Evolutionary conservation across 495 filamentous ascomycete species (phyloP).

Genomic region (Apiosordaria backusii): DNA sequence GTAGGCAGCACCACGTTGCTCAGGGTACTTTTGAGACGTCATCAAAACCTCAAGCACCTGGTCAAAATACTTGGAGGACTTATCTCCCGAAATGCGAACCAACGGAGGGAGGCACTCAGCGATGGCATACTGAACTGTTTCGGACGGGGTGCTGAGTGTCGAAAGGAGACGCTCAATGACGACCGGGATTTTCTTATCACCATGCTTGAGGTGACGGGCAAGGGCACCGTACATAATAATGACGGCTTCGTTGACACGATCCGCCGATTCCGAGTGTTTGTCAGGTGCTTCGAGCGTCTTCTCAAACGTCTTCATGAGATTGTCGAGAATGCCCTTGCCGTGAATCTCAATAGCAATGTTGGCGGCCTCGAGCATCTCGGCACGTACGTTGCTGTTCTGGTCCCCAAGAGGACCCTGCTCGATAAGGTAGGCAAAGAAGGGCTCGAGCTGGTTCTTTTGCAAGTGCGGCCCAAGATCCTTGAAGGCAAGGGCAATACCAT

Average conservation of each 20-base stretch:
- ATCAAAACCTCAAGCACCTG: constrained; percentile 75
- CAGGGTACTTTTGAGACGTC: constrained; percentile 82
- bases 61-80: constrained; percentile 74
- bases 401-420: constrained; percentile 80
- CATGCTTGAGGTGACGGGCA: constrained; percentile 76
- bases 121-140: constrained; percentile 93
- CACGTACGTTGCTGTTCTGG: constrained; percentile 66
- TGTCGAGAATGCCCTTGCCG: constrained; percentile 76
- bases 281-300: constrained; percentile 75
- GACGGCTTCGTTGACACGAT: constrained; percentile 91
- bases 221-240: constrained; percentile 95
- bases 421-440: constrained; percentile 80
- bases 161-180: constrained; percentile 80
- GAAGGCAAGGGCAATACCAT: constrained; percentile 84
- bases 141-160: constrained; percentile 91
- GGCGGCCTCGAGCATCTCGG: constrained; percentile 92
- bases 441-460: constrained; percentile 62
- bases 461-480: constrained; percentile 70
- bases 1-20: constrained; percentile 88
- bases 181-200: constrained; percentile 77
- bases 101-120: constrained; percentile 90
- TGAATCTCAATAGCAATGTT: constrained; percentile 73
- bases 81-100: constrained; percentile 71
- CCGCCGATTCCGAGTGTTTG: constrained; percentile 69
- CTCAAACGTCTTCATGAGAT: constrained; percentile 89